Evolutionary conservation across 345 rosid genomes (phyloP), one percentile per base, ranked within the genome.

Genomic region (Cochlearia excelsa): DNA sequence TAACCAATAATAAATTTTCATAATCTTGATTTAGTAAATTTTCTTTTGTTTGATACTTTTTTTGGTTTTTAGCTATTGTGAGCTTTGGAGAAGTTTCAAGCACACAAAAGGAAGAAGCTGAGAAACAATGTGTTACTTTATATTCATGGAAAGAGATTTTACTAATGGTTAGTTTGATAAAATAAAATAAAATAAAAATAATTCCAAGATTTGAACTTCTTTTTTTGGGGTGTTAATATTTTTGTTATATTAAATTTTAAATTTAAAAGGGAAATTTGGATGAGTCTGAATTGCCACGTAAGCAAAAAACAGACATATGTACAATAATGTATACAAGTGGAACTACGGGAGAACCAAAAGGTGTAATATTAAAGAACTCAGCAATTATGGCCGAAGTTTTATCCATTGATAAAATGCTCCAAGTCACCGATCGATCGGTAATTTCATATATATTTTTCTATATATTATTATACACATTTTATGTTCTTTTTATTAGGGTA

Each of bases 271-370:
- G 85, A 69, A 81, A 77, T 67, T 66, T 74, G 50, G 80, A 84
- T 55, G 68, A 62, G 35, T 54, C 79, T 45, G 80, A 85, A 43
- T 70, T 93, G 34, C 92, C 97, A 11, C 73, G 53, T 9, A 87
- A 87, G 77, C 70, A 75, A 54, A 89, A 77, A 67, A 79, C 83
- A 2, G 82, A 85, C 59, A 73, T 89, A 23, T 89, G 91, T 73
- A 89, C 90, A 9, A 93, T 93, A 75, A 89, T 93, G 97, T 93
- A 89, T 51, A 89, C 95, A 0, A 93, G 99, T 49, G 99, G 99
- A 47, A 93, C 99, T 59, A 93, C 99, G 9, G 97, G 99, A 66
- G 99, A 89, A 50, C 97, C 99, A 0, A 93, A 93, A 79, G 99
- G 99, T 53, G 99, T 93, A 9, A 67, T 87, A 63, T 70, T 89